Percentiles rank a stretch among this genome's conserved stretches.
Evolutionary conservation across 768 basidiomycete species (phyloP).

Genomic region (Trichaptum fuscoviolaceum): DNA sequence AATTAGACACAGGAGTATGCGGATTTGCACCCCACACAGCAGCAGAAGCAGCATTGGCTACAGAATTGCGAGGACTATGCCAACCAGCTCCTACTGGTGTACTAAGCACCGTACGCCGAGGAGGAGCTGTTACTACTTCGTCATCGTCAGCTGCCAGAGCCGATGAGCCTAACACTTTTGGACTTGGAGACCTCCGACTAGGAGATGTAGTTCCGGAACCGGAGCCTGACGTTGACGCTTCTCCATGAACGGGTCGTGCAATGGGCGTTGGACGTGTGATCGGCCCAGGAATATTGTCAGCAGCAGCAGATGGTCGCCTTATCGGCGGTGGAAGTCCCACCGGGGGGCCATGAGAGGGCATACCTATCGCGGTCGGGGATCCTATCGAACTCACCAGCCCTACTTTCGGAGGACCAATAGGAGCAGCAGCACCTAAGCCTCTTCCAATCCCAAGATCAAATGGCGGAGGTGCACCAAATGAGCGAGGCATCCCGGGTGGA

Average conservation of each 20-base stretch:
- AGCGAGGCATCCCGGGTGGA: slow-evolving; percentile 50
- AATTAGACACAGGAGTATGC: slow-evolving; percentile 30
- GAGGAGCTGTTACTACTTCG: slow-evolving; percentile 57
- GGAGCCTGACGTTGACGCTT: slow-evolving; percentile 24
- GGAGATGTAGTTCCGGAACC: slow-evolving; percentile 61
- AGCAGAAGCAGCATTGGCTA: slow-evolving; percentile 33
- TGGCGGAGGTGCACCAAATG: slow-evolving; percentile 43
- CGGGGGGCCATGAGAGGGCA: slow-evolving; percentile 42
- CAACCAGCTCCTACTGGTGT: slow-evolving; percentile 43
- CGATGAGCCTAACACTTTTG: slow-evolving; percentile 70
- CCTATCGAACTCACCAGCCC: slow-evolving; percentile 27
- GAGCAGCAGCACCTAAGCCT: slow-evolving; percentile 33
- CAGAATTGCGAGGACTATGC: slow-evolving; percentile 41
- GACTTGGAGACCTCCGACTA: slow-evolving; percentile 43
- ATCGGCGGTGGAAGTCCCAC: slow-evolving; percentile 37
- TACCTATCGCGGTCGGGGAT: slow-evolving; percentile 30
- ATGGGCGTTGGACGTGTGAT: slow-evolving; percentile 61
- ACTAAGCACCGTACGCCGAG: slow-evolving; percentile 33
- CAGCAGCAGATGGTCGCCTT: slow-evolving; percentile 2
- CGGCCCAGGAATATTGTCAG: slow-evolving; percentile 48
- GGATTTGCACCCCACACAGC: slow-evolving; percentile 32
- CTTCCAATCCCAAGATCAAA: slow-evolving; percentile 52
- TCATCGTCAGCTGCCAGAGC: slow-evolving; percentile 78
- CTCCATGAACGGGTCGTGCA: slow-evolving; percentile 48
- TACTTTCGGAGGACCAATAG: slow-evolving; percentile 50